Base-by-base conservation (phyloP, 2,329 filamentous ascomycete genomes). In the Cladorrhinum sp. region DNA sequence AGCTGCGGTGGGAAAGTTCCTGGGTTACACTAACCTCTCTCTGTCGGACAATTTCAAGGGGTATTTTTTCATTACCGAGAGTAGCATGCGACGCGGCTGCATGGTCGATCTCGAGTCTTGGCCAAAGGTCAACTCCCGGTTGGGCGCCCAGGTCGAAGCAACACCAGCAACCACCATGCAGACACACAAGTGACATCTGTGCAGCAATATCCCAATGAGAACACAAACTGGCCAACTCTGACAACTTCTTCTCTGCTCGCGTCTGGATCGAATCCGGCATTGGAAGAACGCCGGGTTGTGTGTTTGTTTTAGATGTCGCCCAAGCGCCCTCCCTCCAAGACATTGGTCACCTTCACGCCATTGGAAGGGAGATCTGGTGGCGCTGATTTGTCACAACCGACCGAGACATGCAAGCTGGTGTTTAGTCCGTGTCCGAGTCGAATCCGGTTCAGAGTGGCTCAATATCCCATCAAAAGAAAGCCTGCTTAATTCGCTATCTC, bases 41-140 rank as follows among this genome's bases (percentile, higher is more conserved):
- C 24, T 57, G 54, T 57, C 60, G 62, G 60, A 46, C 51, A 55
- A 28, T 62, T 49, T 48, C 30, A 33, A 53, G 49, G 8, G 36
- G 36, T 33, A 33, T 54, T 21, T 39, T 51, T 39, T 51, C 56
- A 58, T 58, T 51, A 59, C 62, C 62, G 62, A 49, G 26, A n/a
- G 49, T 30, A 36, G 42, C 23, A 24, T 53, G 54, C 54, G 54
- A 26, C 14, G 55, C 42, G n/a, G 16, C 54, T 56, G 54, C 33
- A 59, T 12, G 52, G 23, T 21, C n/a, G 54, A 48, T 56, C 54
- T 56, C 36, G 14, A 42, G 33, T 55, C 33, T 55, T 24, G 20
- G 21, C 33, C 20, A 42, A 16, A 23, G 30, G 33, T 10, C 33
- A 55, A 26, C 53, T 55, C 26, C 53, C 53, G 53, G 8, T 39